Evolutionary conservation across 2,329 filamentous ascomycete species (phyloP), one percentile per base, ranked within the genome.

Genomic region (Botryotinia narcissicola): DNA sequence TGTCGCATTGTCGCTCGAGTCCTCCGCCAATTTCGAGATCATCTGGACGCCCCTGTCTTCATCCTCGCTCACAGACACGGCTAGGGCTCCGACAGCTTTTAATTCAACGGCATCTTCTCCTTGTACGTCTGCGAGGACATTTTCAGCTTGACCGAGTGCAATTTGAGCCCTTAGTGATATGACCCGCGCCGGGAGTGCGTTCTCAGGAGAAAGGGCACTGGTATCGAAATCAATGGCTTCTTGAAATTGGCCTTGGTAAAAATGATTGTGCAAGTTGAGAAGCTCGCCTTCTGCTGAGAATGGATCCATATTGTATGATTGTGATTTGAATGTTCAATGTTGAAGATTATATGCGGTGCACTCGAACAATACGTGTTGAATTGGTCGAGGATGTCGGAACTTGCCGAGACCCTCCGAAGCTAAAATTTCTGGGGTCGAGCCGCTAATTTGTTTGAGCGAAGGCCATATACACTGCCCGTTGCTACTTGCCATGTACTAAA

Each of bases 191-290:
- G 93, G 89, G 22, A 94, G 86, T 64, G 87, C 86, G 84, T 98
- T 98, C 79, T 92, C 90, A 76, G 90, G 78, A 62, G 93, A 96
- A 80, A 98, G 92, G 74, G 90, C 86, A 9, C 92, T 90, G 61
- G 90, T 92, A 83, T 97, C 92, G 84, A 94, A 97, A 84, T 96
- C 92, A 83, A 97, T 83, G 76, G 97, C 95, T 81, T 91, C 87
- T 81, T 93, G 88, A 87, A 93, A 97, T 86, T 97, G 95, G 81
- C 93, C 94, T 83, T 91, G 89, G 82, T 91, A 87, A 84, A 92
- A 92, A 83, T 89, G 83, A 83, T 89, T 91, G 85, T 91, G 89
- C 77, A 92, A 88, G 84, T 91, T 92, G 82, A 92, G 88, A 79
- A 92, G 84, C 84, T 92, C 90, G 84, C 90, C 90, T 83, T 92